Evolutionary conservation across 2,329 filamentous ascomycete species (phyloP).

Genomic region (Botrytis deweyae): DNA sequence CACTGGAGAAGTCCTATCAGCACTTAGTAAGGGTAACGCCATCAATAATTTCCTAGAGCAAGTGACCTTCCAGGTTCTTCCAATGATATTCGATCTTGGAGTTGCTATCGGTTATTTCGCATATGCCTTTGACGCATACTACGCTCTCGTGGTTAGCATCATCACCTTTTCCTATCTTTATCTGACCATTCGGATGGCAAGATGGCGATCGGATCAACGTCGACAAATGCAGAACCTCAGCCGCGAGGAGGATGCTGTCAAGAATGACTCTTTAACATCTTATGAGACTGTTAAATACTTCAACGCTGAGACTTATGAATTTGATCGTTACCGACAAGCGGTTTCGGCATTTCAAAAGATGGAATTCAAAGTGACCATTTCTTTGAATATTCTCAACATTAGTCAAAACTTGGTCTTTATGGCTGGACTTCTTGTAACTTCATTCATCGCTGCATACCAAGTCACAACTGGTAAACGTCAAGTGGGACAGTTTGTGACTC

Average conservation of each 20-base stretch:
- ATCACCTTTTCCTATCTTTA: constrained; percentile 97
- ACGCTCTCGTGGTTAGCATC: constrained; percentile 83
- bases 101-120: constrained; percentile 83
- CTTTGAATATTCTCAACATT: constrained; percentile 77
- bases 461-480: constrained; percentile 64
- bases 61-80: constrained; percentile 91
- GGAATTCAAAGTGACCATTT: constrained; percentile 74
- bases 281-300: constrained; percentile 96
- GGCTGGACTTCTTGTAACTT: constrained; percentile 68
- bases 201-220: constrained; percentile 86
- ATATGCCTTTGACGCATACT: constrained; percentile 78
- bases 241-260: constrained; percentile 92
- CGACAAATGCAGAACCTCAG: constrained; percentile 94
- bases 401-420: constrained; percentile 80
- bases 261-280: constrained; percentile 98
- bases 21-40: constrained; percentile 90
- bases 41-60: constrained; percentile 97
- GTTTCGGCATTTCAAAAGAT: constrained; percentile 70
- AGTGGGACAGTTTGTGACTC: constrained; percentile 69
- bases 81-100: constrained; percentile 87
- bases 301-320: constrained; percentile 80
- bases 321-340: constrained; percentile 67
- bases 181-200: constrained; percentile 92
- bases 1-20: constrained; percentile 92
- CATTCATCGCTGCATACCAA: constrained; percentile 75